Conservation (phyloP, 73 alveolate species). For the Paramecium sonneborni region DNA sequence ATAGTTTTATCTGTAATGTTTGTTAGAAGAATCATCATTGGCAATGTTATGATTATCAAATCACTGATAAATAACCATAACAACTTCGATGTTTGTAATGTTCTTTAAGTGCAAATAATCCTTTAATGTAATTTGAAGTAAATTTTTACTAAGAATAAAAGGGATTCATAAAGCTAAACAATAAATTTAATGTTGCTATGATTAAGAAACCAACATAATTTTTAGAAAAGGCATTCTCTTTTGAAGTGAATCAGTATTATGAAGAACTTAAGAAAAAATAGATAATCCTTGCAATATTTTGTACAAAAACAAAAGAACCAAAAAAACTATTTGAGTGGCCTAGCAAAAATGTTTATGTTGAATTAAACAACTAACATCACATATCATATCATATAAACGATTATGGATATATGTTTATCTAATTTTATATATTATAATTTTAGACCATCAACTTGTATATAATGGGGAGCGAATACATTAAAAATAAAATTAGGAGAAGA, state of each 20-base stretch:
- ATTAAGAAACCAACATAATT: neutral
- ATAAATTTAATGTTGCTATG: neutral
- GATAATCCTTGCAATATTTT: neutral
- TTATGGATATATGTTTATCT: slow-evolving; percentile 4
- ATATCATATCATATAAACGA: neutral
- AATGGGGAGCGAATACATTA: neutral
- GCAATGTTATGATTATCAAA: slow-evolving; percentile 7
- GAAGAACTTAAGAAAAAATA: slow-evolving; percentile 8
- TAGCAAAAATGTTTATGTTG: neutral
- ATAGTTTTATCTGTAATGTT: neutral
- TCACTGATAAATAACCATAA: slow-evolving; percentile 1
- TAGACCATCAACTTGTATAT: slow-evolving; percentile 17
- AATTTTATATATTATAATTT: neutral
- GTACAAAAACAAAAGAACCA: slow-evolving; percentile 4
- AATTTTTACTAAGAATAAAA: neutral
- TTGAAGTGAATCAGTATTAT: neutral
- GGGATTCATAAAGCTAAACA: neutral
- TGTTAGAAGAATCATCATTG: slow-evolving; percentile 23
- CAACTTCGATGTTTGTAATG: neutral
- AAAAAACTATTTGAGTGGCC: slow-evolving; percentile 43
- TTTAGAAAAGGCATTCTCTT: neutral
- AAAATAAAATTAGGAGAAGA: neutral
- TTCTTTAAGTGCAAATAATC: neutral
- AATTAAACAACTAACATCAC: neutral
- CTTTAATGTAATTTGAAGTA: neutral